These are phyloP conservation scores for Sphaerosporella brunnea DNA, from an alignment of 495 filamentous ascomycete genomes.

Conservation along the genomic window DNA sequence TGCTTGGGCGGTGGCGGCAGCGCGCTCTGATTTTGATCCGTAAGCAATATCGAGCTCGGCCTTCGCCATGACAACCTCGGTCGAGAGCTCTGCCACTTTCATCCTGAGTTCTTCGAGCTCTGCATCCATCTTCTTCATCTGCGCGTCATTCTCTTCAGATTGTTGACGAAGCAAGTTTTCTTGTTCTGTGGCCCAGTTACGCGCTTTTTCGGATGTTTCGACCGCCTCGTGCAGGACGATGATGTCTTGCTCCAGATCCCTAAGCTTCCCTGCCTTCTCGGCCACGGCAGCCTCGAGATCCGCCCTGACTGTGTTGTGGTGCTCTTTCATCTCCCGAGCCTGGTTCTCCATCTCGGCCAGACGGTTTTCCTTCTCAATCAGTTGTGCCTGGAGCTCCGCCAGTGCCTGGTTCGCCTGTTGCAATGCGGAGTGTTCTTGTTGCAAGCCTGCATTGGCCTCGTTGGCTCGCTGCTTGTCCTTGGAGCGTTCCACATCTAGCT, in stretches of 20 bases:
- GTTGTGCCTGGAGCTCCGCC: constrained; percentile 34
- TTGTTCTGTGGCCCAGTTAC: constrained; percentile 6
- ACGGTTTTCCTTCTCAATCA: constrained; percentile 36
- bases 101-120: constrained; percentile 61
- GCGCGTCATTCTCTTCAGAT: constrained; percentile 29
- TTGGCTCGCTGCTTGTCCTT: constrained; percentile 27
- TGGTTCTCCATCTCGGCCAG: constrained; percentile 34
- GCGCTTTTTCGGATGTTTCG: constrained; percentile 11
- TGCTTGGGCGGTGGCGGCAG: constrained; percentile 48
- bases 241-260: constrained; percentile 18
- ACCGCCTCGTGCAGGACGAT: constrained; percentile 10
- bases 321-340: constrained; percentile 32
- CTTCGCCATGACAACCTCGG: constrained; percentile 76
- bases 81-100: constrained; percentile 71
- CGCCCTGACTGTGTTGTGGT: constrained; percentile 27
- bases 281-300: constrained; percentile 16
- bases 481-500: constrained; percentile 33
- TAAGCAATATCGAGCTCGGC: constrained; percentile 93
- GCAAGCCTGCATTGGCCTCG: constrained; percentile 20
- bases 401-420: constrained; percentile 41
- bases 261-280: constrained; percentile 15
- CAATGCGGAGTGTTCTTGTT: constrained; percentile 18
- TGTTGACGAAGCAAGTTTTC: constrained; percentile 14
- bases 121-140: constrained; percentile 36
- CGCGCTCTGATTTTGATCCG: constrained; percentile 57